Base-by-base conservation (phyloP, 2,329 filamentous ascomycete species). In the Ophiostoma ulmi region DNA sequence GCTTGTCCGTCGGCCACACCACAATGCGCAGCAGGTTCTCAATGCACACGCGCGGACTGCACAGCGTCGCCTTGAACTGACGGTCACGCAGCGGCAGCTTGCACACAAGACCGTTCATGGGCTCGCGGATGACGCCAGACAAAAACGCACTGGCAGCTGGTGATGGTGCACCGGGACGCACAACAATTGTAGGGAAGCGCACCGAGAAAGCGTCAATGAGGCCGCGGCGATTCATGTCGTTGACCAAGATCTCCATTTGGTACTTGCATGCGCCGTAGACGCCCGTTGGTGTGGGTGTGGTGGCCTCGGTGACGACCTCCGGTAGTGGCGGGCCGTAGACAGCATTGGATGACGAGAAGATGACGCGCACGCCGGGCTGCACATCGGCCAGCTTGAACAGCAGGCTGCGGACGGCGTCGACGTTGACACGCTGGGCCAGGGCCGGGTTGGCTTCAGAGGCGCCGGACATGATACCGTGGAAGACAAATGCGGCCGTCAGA, bases 391-490 rank as follows among this genome's bases (percentile, higher is more conserved):
- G 81, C 8, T 81, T 80, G 14, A 80, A 70, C 5, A 90, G 80
- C 1, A 89, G 75, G 58, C 80, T 78, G 35, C 86, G 82, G 14
- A 87, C 86, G 58, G 84, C 86, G 74, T 89, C 85, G 67, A 90
- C 81, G 77, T 90, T 90, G 69, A 89, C 87, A 58, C 80, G 81
- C 72, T 88, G 80, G 2, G 86, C 87, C 1, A 88, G 80, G 68
- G 86, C 84, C 73, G 86, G 87, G 78, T 89, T 83, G 61, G 85
- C 85, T 78, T 90, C 87, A 20, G 86, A 85, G 6, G 86, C 87
- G 14, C 84, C 84, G 0, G 87, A 89, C 88, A 90, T 90, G 80
- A 90, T 88, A 73, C 88, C 88, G 78, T 90, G 88, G 77, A 90
- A 86, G 75, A 88, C 81, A 78, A 87, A 90, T 71, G 85, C 81